A percentile compares a stretch with the other conserved stretches of the same genome.
phyloP scores from a whole-genome alignment of 2,329 filamentous ascomycete species.

The Aspergillus sp. region DNA sequence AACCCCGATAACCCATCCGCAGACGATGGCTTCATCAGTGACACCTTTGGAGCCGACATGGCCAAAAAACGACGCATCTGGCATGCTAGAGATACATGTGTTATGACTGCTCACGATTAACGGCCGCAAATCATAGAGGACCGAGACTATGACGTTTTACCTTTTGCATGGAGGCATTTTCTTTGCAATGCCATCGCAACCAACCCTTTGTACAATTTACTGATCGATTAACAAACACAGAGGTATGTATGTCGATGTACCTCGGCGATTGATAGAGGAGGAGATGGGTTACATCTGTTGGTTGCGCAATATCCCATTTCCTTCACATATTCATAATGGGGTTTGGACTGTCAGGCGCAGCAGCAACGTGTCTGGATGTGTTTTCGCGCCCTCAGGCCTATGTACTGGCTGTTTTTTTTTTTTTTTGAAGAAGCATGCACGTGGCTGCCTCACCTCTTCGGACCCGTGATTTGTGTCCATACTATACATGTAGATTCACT shows the following conservation, averaged over 20 bases:
- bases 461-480: background rate
- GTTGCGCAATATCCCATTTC: no score
- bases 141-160: background rate
- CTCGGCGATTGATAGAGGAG: background rate
- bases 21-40: constrained; percentile 38
- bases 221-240: background rate
- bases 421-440: background rate
- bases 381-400: background rate
- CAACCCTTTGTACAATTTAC: constrained; percentile 8
- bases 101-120: constrained; percentile 45
- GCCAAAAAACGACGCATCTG: constrained; percentile 49
- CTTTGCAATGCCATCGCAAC: constrained; percentile 8
- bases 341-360: background rate
- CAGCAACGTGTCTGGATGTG: background rate
- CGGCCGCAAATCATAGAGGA: background rate
- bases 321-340: background rate
- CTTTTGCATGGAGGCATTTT: background rate
- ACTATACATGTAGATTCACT: constrained; percentile 15
- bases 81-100: constrained; percentile 51
- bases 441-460: background rate
- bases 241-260: background rate
- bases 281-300: no score
- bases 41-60: constrained; percentile 45
- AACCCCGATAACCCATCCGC: constrained; percentile 19
- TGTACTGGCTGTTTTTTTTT: background rate